These are phyloP conservation scores for Nakazawaea molendinolei DNA, from an alignment of 805 yeast species.

Conservation along the genomic window DNA sequence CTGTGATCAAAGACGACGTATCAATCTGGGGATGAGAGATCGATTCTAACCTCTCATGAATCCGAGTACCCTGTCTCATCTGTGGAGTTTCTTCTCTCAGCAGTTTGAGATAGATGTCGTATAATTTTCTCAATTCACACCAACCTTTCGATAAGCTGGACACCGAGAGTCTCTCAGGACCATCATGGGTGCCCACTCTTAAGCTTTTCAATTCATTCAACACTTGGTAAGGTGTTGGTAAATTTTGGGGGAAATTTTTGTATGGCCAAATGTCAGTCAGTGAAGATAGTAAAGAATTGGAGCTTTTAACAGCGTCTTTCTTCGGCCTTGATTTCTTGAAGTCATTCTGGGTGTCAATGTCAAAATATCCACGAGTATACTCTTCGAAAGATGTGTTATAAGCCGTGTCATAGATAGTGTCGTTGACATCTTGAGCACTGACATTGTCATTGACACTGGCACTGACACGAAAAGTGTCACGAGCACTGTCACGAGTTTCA, in stretches of 20 bases:
- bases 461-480: no score
- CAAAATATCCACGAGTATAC: no score
- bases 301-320: background rate
- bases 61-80: constrained; percentile 39
- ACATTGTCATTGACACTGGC: no score
- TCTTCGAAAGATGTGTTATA: no score
- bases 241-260: constrained; percentile 12
- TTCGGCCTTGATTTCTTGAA: background rate
- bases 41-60: constrained; percentile 43
- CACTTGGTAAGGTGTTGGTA: constrained; percentile 18
- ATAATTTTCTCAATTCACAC: constrained; percentile 62
- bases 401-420: no score
- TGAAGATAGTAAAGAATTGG: background rate
- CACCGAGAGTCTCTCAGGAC: constrained; percentile 41
- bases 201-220: constrained; percentile 11
- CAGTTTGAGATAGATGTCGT: constrained; percentile 37
- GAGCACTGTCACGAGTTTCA: no score
- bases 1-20: constrained; percentile 3
- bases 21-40: constrained; percentile 33
- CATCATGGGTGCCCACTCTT: constrained; percentile 7
- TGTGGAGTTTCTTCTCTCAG: constrained; percentile 28
- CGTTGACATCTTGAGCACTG: no score
- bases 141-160: constrained; percentile 56
- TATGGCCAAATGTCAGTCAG: constrained; percentile 15
- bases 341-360: background rate